These are phyloP conservation scores for Tephrocybe sp. DNA, from an alignment of 768 basidiomycete genomes.

Conservation along the genomic window DNA sequence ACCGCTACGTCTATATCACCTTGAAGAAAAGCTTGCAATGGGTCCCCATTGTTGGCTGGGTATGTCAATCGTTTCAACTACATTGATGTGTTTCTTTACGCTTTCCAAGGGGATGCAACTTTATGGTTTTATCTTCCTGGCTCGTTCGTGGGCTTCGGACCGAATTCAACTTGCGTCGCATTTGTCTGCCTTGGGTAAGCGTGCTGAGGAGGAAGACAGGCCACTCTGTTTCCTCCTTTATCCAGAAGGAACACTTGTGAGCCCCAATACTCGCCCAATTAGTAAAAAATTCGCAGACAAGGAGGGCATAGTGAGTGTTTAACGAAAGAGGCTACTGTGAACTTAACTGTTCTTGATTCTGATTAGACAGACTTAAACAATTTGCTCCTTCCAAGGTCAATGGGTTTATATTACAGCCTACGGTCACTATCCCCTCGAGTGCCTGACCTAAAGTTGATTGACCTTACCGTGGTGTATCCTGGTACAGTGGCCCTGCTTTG, in stretches of 20 bases:
- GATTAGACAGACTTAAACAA: conserved; percentile 75
- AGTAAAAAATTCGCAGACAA: conserved; percentile 89
- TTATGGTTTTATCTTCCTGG: conserved; percentile 91
- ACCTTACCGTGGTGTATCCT: conserved; percentile 90
- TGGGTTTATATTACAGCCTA: conserved; percentile 84
- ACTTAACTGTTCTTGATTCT: not conserved
- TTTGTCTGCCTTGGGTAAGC: conserved; percentile 67
- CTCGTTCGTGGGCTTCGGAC: conserved; percentile 90
- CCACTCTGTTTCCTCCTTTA: conserved; percentile 86
- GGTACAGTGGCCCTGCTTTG: too few relatives aligned
- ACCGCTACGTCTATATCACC: conserved; percentile 82
- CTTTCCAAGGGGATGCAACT: conserved; percentile 83
- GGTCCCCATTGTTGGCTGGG: conserved; percentile 89
- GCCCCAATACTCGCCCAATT: conserved; percentile 79
- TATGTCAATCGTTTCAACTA: conserved; percentile 27
- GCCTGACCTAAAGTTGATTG: conserved; percentile 78
- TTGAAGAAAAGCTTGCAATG: conserved; percentile 87
- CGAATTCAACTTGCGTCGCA: conserved; percentile 61
- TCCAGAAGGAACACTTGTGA: conserved; percentile 95
- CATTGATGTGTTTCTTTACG: conserved; percentile 5
- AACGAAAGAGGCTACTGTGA: not conserved
- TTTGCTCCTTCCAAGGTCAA: conserved; percentile 88
- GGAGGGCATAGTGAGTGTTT: conserved; percentile 76
- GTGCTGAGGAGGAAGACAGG: conserved; percentile 64
- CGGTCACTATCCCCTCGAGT: conserved; percentile 79